A percentile compares a stretch with the other conserved stretches of the same genome.
phyloP scores from a whole-genome alignment of 192 early-diverging fungal species.

The Podila epigama region DNA sequence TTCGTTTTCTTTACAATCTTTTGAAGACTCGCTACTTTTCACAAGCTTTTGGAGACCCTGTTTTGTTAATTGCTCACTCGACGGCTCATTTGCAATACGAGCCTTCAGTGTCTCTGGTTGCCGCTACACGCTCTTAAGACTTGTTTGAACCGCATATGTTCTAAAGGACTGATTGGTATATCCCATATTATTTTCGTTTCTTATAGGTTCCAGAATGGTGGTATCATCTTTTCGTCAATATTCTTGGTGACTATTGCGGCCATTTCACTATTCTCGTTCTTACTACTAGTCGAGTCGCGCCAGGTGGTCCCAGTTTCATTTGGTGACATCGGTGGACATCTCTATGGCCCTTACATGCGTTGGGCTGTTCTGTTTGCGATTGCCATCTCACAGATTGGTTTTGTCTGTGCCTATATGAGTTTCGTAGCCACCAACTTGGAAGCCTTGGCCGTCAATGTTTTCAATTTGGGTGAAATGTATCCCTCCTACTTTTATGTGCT shows the following conservation, averaged over 20 bases:
- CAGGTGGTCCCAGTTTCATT: slow-evolving; percentile 72
- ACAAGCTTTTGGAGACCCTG: no score
- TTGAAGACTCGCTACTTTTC: no score
- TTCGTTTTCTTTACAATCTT: no score
- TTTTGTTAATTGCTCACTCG: no score
- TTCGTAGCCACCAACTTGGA: slow-evolving; percentile 67
- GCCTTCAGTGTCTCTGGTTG: no score
- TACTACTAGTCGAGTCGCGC: slow-evolving; percentile 75
- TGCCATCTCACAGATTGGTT: slow-evolving; percentile 74
- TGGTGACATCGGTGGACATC: slow-evolving; percentile 69
- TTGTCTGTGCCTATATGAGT: slow-evolving; percentile 71
- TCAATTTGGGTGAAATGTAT: slow-evolving; percentile 18
- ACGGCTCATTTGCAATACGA: no score
- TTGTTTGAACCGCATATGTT: no score
- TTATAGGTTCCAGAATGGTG: slow-evolving; percentile 77
- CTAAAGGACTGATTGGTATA: background rate
- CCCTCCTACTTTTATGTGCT: slow-evolving; percentile 53
- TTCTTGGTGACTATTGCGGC: slow-evolving; percentile 72
- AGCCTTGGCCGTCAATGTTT: slow-evolving; percentile 43
- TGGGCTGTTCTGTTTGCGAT: slow-evolving; percentile 73
- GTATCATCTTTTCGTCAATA: slow-evolving; percentile 71
- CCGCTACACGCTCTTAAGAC: no score
- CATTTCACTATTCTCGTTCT: slow-evolving; percentile 74
- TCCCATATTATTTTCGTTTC: background rate
- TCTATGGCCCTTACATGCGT: slow-evolving; percentile 75